Percentiles rank a stretch among this genome's conserved stretches.
These are phyloP conservation scores for Mrakia hoshinonis DNA, from an alignment of 768 basidiomycete genomes.

Conservation along the genomic window DNA sequence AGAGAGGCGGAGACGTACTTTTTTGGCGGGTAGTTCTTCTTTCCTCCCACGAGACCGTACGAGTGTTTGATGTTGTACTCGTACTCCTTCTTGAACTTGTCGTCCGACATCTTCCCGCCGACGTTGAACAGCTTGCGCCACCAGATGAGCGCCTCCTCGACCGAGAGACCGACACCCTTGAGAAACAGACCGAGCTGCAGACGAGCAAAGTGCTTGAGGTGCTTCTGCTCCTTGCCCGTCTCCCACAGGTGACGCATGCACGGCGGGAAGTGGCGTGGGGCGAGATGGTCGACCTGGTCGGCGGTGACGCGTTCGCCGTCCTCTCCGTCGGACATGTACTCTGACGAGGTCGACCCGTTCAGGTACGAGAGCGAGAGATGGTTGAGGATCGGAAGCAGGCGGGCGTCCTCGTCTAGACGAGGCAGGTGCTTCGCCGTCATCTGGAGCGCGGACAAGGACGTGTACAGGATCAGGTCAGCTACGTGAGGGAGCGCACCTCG, in stretches of 20 bases:
- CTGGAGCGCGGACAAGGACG: constrained; percentile 43
- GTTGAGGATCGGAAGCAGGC: constrained; percentile 75
- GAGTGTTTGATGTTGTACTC: constrained; percentile 94
- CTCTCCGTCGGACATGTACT: constrained; percentile 55
- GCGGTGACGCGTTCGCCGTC: constrained; percentile 67
- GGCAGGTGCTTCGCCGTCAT: constrained; percentile 76
- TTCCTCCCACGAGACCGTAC: constrained; percentile 86
- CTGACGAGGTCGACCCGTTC: constrained; percentile 66
- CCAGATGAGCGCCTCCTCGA: constrained; percentile 87
- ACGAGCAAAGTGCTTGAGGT: constrained; percentile 85
- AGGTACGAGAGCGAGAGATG: constrained; percentile 91
- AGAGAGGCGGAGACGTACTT: constrained; percentile 48
- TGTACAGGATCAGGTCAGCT: neutral
- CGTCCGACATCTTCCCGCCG: constrained; percentile 59
- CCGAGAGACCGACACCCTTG: constrained; percentile 85
- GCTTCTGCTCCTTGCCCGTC: constrained; percentile 62
- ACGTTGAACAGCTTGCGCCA: constrained; percentile 75
- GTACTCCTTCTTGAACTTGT: constrained; percentile 96
- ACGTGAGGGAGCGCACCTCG: neutral
- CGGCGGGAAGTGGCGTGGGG: constrained; percentile 80
- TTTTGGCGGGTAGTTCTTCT: constrained; percentile 88
- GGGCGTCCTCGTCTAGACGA: constrained; percentile 85
- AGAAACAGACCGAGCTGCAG: constrained; percentile 88
- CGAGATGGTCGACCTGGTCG: constrained; percentile 85
- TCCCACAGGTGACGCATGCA: constrained; percentile 92